Conservation (phyloP, 1,139 yeast species). For the Pichia sp. region DNA sequence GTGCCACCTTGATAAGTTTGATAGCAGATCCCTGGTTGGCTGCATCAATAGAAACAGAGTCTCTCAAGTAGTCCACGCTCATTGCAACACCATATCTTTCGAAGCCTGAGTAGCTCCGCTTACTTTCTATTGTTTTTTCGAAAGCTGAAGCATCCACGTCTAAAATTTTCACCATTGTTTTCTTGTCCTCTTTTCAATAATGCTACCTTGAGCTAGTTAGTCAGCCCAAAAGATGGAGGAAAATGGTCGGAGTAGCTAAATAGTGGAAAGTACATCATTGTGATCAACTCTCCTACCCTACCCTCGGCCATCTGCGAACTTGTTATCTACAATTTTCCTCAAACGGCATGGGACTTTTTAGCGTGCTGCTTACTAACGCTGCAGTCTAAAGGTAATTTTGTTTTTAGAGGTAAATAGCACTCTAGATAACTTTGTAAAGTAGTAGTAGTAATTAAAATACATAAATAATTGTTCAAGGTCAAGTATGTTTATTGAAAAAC, state of each 20-base stretch:
- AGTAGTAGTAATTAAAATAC: neutral
- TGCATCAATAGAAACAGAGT: constrained; percentile 39
- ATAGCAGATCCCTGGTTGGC: constrained; percentile 96
- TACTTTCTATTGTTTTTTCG: constrained; percentile 14
- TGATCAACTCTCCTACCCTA: too few species aligned
- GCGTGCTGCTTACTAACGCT: neutral
- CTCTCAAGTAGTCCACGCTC: constrained; percentile 50
- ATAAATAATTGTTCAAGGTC: neutral
- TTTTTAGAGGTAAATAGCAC: neutral
- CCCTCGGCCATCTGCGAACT: constrained; percentile 5
- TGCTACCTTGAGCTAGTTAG: too few species aligned
- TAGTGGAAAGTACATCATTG: too few species aligned
- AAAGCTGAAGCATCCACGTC: constrained; percentile 11
- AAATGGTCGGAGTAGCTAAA: too few species aligned
- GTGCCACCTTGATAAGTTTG: constrained; percentile 69
- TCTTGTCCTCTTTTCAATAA: too few species aligned
- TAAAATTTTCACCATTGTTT: constrained; percentile 7
- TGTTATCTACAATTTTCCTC: neutral
- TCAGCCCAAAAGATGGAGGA: too few species aligned
- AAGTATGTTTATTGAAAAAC: constrained; percentile 33
- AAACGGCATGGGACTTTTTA: neutral
- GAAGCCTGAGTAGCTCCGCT: constrained; percentile 35
- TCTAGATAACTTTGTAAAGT: neutral
- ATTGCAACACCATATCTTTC: constrained; percentile 51
- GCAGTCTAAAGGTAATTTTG: neutral